These are phyloP conservation scores for Claviceps cyperi DNA, from an alignment of 2,329 filamentous ascomycete genomes.

Conservation along the genomic window DNA sequence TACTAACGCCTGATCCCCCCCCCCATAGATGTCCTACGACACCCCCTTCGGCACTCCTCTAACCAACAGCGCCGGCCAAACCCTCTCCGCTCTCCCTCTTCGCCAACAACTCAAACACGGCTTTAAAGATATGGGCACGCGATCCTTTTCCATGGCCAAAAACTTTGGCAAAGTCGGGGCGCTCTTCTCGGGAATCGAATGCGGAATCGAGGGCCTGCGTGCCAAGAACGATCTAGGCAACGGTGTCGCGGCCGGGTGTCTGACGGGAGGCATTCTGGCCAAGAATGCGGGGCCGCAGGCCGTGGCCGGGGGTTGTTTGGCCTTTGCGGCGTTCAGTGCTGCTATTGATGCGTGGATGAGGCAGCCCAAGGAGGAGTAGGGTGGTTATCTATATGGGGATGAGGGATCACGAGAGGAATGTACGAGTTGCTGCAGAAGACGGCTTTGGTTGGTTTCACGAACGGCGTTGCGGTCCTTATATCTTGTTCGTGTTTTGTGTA, in stretches of 20 bases:
- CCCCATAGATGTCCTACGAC: slow-evolving; percentile 84
- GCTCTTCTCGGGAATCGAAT: slow-evolving; percentile 85
- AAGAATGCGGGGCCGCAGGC: slow-evolving; percentile 82
- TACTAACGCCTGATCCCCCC: not conserved
- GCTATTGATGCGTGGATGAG: slow-evolving; percentile 90
- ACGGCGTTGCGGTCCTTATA: not conserved
- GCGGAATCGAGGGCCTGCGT: slow-evolving; percentile 80
- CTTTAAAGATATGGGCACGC: slow-evolving; percentile 86
- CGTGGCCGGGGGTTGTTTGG: slow-evolving; percentile 71
- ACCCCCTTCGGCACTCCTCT: slow-evolving; percentile 55
- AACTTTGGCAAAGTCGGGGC: slow-evolving; percentile 93
- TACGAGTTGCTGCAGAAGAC: not conserved
- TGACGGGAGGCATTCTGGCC: slow-evolving; percentile 81
- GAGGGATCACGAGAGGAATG: not conserved
- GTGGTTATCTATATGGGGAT: not conserved
- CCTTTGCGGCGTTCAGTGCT: slow-evolving; percentile 83
- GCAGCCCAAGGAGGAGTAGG: slow-evolving; percentile 50
- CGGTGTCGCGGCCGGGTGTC: slow-evolving; percentile 72
- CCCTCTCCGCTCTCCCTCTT: slow-evolving; percentile 53
- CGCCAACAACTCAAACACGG: slow-evolving; percentile 71
- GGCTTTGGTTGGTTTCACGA: too few relatives aligned
- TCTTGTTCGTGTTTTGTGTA: too few relatives aligned
- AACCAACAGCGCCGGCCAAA: slow-evolving; percentile 21
- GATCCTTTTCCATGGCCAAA: slow-evolving; percentile 71
- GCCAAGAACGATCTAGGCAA: slow-evolving; percentile 92